These are phyloP conservation scores for Sclerotinia spermophila DNA, from an alignment of 2,329 filamentous ascomycete genomes.

Conservation along the genomic window DNA sequence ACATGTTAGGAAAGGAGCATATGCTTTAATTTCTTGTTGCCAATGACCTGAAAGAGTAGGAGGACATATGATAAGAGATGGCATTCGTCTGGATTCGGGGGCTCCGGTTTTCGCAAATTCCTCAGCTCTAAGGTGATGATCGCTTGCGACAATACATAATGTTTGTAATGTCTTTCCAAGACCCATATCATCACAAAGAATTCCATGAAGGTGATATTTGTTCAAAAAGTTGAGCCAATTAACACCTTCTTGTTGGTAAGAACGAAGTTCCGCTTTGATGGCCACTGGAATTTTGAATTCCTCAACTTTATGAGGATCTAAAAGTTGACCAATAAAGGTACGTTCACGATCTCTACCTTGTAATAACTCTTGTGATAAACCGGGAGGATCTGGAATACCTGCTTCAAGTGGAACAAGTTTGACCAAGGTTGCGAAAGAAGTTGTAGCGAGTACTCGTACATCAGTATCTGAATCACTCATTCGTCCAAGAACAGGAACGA, in stretches of 20 bases:
- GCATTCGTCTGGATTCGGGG: slow-evolving; percentile 72
- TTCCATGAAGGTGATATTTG: slow-evolving; percentile 94
- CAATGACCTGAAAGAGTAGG: slow-evolving; percentile 96
- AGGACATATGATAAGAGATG: slow-evolving; percentile 92
- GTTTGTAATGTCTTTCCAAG: slow-evolving; percentile 97
- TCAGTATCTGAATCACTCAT: slow-evolving; percentile 99
- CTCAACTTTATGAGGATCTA: slow-evolving; percentile 96
- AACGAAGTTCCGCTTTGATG: slow-evolving; percentile 93
- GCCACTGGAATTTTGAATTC: slow-evolving; percentile 89
- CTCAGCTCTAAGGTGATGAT: slow-evolving; percentile 89
- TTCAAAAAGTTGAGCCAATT: slow-evolving; percentile 99
- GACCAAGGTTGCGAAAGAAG: slow-evolving; percentile 92
- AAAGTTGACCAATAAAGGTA: slow-evolving; percentile 93
- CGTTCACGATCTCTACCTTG: slow-evolving; percentile 89
- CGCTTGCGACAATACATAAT: slow-evolving; percentile 94
- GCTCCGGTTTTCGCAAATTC: slow-evolving; percentile 81
- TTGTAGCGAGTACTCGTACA: slow-evolving; percentile 89
- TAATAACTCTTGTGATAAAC: slow-evolving; percentile 81
- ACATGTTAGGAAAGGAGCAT: slow-evolving; percentile 88
- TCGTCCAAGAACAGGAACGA: slow-evolving; percentile 90
- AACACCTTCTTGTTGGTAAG: slow-evolving; percentile 97
- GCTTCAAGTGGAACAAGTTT: slow-evolving; percentile 96
- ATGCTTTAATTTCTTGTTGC: slow-evolving; percentile 96
- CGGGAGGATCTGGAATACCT: slow-evolving; percentile 93
- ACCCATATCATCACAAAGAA: slow-evolving; percentile 99